These are phyloP conservation scores for Fusarium buxicola DNA, from an alignment of 2,329 filamentous ascomycete species.

Conservation along the genomic window DNA sequence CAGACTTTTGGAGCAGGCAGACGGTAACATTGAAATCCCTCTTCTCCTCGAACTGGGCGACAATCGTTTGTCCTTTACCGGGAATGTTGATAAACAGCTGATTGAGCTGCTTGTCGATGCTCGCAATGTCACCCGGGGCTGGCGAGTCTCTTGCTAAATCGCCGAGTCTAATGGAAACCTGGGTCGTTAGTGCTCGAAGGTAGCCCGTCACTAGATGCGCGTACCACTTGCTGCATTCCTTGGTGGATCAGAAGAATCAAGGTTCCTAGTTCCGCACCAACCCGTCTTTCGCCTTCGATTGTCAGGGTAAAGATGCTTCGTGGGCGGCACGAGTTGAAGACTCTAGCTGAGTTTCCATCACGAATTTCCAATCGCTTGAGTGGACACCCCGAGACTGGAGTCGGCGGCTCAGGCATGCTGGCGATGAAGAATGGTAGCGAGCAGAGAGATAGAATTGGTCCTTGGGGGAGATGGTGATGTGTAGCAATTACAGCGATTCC, in stretches of 20 bases:
- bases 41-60: slow-evolving; percentile 45
- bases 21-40: slow-evolving; percentile 50
- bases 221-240: slow-evolving; percentile 44
- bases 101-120: slow-evolving; percentile 31
- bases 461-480: too few relatives aligned
- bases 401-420: slow-evolving; percentile 45
- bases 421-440: background rate
- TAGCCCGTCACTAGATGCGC: background rate
- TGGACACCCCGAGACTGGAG: slow-evolving; percentile 48
- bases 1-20: slow-evolving; percentile 49
- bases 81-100: slow-evolving; percentile 45
- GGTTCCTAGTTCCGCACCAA: slow-evolving; percentile 19
- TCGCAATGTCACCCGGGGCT: slow-evolving; percentile 32
- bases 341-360: slow-evolving; percentile 32
- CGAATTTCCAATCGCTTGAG: slow-evolving; percentile 48
- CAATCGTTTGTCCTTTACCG: slow-evolving; percentile 41
- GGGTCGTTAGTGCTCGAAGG: slow-evolving; percentile 1
- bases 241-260: slow-evolving; percentile 46
- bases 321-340: slow-evolving; percentile 39
- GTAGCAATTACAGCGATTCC: background rate
- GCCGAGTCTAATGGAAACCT: slow-evolving; percentile 49
- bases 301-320: slow-evolving; percentile 44
- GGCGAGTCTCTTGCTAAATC: slow-evolving; percentile 38
- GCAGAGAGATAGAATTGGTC: background rate
- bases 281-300: slow-evolving; percentile 43